Base-by-base conservation (phyloP, 2,329 filamentous ascomycete genomes). In the Fusarium dlaminii region DNA sequence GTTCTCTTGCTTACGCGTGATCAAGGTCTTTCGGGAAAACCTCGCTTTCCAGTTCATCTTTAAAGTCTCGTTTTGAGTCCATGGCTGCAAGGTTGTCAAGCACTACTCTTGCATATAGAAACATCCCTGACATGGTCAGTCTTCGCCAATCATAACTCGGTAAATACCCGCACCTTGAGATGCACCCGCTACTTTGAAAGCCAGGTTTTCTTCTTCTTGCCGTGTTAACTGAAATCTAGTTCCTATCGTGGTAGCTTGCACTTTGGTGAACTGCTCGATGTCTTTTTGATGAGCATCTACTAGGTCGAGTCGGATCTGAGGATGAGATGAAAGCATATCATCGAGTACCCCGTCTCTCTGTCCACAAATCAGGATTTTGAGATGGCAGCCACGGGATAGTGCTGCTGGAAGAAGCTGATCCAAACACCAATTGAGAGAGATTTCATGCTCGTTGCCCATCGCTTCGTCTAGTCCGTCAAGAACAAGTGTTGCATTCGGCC, bases 401-500 rank as follows among this genome's bases (percentile, higher is more conserved):
- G 43, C 43, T 0, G 4, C 18, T 0, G n/a, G 8, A 0, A 52
- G 0, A 0, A 68, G 29, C 0, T 43, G 0, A 0, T 57, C 0
- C 0, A 66, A 6, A 7, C 42, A 56, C 64, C 64, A 67, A 0
- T 0, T 10, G 0, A 67, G 7, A 0, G 32, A 20, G 0, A 6
- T 0, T 0, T 65, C 27, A 0, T 5, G 1, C 12, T 67, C 40
- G 0, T 4, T 27, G 1, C 2, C 24, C 0, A 13, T 1, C 0
- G 22, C 43, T 1, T 67, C 61, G 2, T 67, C 51, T 5, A 67
- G 11, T 0, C 64, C 64, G 0, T 67, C 64, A 9, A 67, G 32
- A 0, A 67, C 3, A 0, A 67, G 14, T 0, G 8, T n/a, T 1
- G 36, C 30, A 0, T 0, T 22, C 0, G 7, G 8, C 5, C 24